Evolutionary conservation across 352 stramenopile species (phyloP), one percentile per base, ranked within the genome.

Genomic region (Phytopythium kandeliae): DNA sequence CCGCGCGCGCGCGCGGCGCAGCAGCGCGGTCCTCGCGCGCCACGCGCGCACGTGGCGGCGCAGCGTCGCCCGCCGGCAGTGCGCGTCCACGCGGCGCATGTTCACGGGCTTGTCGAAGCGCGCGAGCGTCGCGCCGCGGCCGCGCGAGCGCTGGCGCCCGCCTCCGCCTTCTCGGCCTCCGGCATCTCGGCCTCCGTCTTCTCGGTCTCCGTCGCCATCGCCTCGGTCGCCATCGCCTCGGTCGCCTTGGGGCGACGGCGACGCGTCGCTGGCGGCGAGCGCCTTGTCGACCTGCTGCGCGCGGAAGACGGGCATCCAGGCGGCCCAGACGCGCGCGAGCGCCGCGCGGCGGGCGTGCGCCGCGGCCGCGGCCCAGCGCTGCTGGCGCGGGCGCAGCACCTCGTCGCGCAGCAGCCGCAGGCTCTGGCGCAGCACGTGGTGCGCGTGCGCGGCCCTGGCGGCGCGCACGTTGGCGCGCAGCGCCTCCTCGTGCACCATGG

Each of bases 401-500:
- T 67, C 17, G 21, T 66, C 48, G 5, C 71, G 48, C 11, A 88
- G 24, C 8, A 87, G n/a, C 13, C 57, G 55, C 49, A 86, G 88
- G 58, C 67, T 77, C 62, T 71, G 86, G 50, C 65, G 63, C 42
- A 65, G 60, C 36, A 73, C 64, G 37, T 67, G 68, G 21, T 42
- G 37, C 10, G 59, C 41, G 41, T 80, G 64, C 4, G 50, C 45
- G 3, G 55, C 42, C 11, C 76, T 74, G 35, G 87, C 72, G 24
- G 60, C 43, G 4, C 80, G 78, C 48, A 89, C 86, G 51, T 86
- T 88, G 21, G 85, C 80, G 55, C 86, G 88, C 38, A 87, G 62
- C 41, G 89, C 83, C 57, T 92, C 78, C 30, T 86, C 74, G 50
- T 89, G 75, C 26, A 89, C 68, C 78, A 92, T 89, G 51, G 89